These are phyloP conservation scores for Polyporus arcularius DNA, from an alignment of 768 basidiomycete species.

Conservation along the genomic window DNA sequence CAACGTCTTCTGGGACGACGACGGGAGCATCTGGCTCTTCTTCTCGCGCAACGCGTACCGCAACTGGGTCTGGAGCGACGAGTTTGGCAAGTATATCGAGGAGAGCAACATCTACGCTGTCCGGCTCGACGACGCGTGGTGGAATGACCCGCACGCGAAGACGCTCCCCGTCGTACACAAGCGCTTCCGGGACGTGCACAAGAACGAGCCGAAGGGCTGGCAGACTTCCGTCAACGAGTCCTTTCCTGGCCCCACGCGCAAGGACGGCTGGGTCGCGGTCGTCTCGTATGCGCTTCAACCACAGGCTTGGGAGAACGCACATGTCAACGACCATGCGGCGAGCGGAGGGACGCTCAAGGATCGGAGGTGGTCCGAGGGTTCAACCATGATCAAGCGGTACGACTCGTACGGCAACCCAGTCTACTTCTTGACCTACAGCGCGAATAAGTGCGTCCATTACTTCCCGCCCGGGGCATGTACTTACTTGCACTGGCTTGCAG, in stretches of 20 bases:
- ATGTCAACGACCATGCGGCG: constrained; percentile 4
- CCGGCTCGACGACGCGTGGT: not conserved
- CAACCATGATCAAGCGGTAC: not conserved
- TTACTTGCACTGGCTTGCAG: not conserved
- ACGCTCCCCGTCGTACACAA: constrained; percentile 1
- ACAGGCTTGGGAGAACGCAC: constrained; percentile 4
- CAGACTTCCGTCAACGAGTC: constrained; percentile 1
- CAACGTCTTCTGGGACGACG: constrained; percentile 3
- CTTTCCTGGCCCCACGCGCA: constrained; percentile 1
- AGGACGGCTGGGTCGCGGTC: constrained; percentile 4
- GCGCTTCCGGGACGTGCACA: not conserved
- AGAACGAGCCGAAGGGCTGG: not conserved
- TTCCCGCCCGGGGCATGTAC: not conserved
- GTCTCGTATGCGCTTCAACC: constrained; percentile 2
- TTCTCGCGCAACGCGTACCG: constrained; percentile 7
- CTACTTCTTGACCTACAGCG: constrained; percentile 3
- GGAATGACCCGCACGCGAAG: not conserved
- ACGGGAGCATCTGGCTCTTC: constrained; percentile 9
- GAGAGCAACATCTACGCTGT: constrained; percentile 9
- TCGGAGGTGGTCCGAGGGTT: constrained; percentile 3
- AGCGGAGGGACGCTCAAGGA: constrained; percentile 3
- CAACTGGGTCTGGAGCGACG: constrained; percentile 7
- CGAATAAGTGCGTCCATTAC: not conserved
- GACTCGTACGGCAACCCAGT: not conserved
- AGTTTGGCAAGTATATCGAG: constrained; percentile 6